Conservation (phyloP, 805 yeast genomes). For the Myxozyma neglecta region DNA sequence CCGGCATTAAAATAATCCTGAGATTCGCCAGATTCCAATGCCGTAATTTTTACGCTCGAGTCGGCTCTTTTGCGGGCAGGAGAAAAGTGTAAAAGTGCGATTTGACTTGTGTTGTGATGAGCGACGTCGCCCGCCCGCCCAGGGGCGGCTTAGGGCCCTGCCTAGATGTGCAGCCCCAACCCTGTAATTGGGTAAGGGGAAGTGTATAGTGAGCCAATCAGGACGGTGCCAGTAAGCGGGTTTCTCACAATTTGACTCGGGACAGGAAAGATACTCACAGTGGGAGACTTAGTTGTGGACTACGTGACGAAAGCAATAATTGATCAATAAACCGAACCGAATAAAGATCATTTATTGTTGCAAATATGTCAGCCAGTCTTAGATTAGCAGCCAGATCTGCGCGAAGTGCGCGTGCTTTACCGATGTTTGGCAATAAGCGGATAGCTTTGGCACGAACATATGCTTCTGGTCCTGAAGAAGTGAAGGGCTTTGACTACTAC, state of each 20-base stretch:
- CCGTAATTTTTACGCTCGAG: slow-evolving; percentile 2
- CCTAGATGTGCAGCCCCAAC: background rate
- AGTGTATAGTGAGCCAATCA: slow-evolving; percentile 1
- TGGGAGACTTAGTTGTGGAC: background rate
- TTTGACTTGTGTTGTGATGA: slow-evolving; percentile 1
- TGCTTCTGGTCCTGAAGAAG: slow-evolving; percentile 11
- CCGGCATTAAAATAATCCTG: slow-evolving; percentile 19
- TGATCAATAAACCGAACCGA: background rate
- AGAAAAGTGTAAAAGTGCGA: background rate
- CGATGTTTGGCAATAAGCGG: slow-evolving; percentile 1
- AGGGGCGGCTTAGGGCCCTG: background rate
- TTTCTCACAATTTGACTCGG: background rate
- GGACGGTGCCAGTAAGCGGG: slow-evolving; percentile 1
- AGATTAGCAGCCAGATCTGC: background rate
- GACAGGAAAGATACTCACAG: too few relatives aligned
- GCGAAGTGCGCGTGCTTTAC: background rate
- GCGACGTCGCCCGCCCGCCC: slow-evolving; percentile 7
- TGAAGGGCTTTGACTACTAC: background rate
- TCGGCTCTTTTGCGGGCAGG: background rate
- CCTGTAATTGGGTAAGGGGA: background rate
- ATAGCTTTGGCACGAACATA: slow-evolving; percentile 6
- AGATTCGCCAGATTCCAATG: background rate
- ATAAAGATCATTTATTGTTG: too few relatives aligned
- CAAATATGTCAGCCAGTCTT: background rate
- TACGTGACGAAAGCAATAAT: background rate